A percentile compares a stretch with the other conserved stretches of the same genome.
Conservation (phyloP, 345 rosid species). For the Orychophragmus violaceus region DNA sequence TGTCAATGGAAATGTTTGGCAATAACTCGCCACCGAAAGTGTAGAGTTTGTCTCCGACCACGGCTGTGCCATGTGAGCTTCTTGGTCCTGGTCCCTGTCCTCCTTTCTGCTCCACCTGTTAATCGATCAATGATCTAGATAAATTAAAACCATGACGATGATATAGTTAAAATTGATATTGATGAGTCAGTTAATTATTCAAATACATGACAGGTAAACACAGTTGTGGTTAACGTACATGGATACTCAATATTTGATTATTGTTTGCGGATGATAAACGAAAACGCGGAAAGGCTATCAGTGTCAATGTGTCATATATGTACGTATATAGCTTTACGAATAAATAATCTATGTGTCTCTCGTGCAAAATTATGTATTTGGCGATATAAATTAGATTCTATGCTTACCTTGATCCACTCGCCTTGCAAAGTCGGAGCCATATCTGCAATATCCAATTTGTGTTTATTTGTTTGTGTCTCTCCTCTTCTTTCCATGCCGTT, state of each 20-base stretch:
- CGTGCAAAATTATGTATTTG: not conserved
- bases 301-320: not conserved
- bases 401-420: constrained; percentile 6
- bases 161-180: no score
- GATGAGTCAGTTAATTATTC: no score
- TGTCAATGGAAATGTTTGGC: no score
- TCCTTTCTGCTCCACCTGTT: not conserved
- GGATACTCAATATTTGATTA: not conserved
- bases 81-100: not conserved
- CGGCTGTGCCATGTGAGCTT: no score
- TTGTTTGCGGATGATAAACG: not conserved
- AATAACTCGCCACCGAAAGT: no score
- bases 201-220: no score
- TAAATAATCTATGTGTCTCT: not conserved
- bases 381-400: not conserved
- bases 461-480: not conserved
- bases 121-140: not conserved
- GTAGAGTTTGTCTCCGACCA: no score
- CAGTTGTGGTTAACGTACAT: no score
- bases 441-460: not conserved
- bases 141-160: not conserved
- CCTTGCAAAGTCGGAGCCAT: not conserved
- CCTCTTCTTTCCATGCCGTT: not conserved
- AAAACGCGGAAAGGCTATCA: not conserved
- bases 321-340: not conserved